Evolutionary conservation across 495 filamentous ascomycete genomes (phyloP), one percentile per base, ranked within the genome.

Genomic region (Penicillium pancosmium): DNA sequence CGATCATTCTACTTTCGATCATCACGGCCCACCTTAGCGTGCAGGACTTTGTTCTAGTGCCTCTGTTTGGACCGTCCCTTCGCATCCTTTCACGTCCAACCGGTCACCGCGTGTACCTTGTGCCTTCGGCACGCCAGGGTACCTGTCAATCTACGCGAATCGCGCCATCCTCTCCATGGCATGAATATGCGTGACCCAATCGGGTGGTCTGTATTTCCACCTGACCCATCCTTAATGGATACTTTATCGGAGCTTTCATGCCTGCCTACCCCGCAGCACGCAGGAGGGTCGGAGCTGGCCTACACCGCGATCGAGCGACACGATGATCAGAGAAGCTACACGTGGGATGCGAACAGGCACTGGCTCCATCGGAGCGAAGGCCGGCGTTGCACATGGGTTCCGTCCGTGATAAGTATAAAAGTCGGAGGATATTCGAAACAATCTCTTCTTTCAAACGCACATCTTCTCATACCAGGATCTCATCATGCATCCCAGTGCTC

Each of bases 401-500:
- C 11, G 25, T 34, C 9, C 16, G 27, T 23, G 41, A 12, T 11
- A 12, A 40, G 36, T 58, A 58, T 59, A 54, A 59, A 49, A 31
- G 18, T 43, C 25, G 44, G 25, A 18, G 25, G 40, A 5, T 38
- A 15, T 23, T 9, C 47, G 41, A 21, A 27, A 27, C 7, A 48
- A 38, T 13, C 36, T 38, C 9, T 4, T 3, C 15, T 38, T 13
- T 13, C 36, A 38, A 38, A 38, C 36, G 36, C 8, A 38, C 36
- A 52, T 52, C 11, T 4, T 52, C 13, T 9, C 15, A 18, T 33
- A 10, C 31, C 9, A n/a, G 16, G 21, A 15, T 19, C 8, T 19
- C 36, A 44, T 40, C 54, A 77, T 77, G 74, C 64, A 73, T 68
- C 55, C 60, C 52, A 68, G 64, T 49, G 57, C 69, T 55, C 63